Evolutionary conservation across 139 green algal genomes (phyloP).

Genomic region (Nannochloris sp.): DNA sequence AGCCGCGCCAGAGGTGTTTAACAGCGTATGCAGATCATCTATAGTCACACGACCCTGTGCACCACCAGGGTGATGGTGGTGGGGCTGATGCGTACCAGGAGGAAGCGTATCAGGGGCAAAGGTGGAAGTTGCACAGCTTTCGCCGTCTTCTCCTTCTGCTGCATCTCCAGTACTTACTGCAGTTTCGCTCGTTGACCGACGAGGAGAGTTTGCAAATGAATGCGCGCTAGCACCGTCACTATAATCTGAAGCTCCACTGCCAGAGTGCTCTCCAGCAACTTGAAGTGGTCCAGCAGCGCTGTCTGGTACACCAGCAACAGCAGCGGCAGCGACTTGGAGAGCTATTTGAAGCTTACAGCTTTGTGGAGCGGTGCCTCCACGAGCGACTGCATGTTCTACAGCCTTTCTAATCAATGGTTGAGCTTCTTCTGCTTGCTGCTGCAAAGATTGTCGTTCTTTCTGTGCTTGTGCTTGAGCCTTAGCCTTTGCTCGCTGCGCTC

Average conservation of each 20-base stretch:
- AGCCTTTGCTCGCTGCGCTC: constrained; percentile 6
- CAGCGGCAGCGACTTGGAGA: neutral
- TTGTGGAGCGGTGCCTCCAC: neutral
- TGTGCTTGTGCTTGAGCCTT: neutral
- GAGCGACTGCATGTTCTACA: neutral
- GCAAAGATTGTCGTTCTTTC: neutral
- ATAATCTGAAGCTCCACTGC: neutral
- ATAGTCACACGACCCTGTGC: neutral
- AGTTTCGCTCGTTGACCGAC: too few relatives aligned
- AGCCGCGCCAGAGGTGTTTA: too few relatives aligned
- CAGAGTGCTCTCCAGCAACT: neutral
- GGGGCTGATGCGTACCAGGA: too few relatives aligned
- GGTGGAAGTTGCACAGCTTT: neutral
- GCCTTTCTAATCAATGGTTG: constrained; percentile 4
- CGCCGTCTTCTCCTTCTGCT: neutral
- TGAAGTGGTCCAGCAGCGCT: neutral
- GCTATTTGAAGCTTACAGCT: neutral
- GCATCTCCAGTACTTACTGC: too few relatives aligned
- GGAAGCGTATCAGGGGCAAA: too few relatives aligned
- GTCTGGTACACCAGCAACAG: neutral
- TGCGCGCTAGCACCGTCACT: too few relatives aligned
- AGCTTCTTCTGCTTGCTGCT: neutral
- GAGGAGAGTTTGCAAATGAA: neutral
- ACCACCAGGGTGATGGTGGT: too few relatives aligned
- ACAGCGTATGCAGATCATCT: too few relatives aligned